Conservation (phyloP, 2,329 filamentous ascomycete genomes). For the Chaetomium strumarium region DNA sequence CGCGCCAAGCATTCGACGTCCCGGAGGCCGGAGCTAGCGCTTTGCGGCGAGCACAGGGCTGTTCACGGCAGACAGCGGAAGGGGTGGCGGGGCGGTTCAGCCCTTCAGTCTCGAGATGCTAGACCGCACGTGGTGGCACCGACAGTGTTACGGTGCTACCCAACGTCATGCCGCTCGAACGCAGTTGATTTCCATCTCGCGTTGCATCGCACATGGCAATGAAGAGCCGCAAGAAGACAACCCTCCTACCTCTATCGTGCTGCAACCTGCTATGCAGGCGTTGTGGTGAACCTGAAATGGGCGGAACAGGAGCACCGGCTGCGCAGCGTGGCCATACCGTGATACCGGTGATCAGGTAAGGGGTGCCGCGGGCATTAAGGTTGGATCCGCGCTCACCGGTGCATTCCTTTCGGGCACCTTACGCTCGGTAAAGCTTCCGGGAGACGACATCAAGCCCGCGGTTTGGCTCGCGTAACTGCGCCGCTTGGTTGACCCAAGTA, state of each 20-base stretch:
- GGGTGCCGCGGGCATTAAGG: constrained; percentile 5
- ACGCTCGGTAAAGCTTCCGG: constrained; percentile 5
- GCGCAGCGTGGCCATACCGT: background rate
- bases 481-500: constrained; percentile 6
- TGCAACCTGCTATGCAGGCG: too few relatives aligned
- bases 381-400: constrained; percentile 1
- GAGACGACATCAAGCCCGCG: background rate
- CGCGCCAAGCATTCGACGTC: background rate
- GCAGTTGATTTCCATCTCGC: background rate
- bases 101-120: constrained; percentile 8
- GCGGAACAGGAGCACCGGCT: constrained; percentile 2
- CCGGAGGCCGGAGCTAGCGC: background rate
- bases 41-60: background rate
- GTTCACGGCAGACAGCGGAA: background rate
- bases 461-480: background rate
- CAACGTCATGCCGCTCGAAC: background rate
- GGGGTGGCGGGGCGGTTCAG: background rate
- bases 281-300: constrained; percentile 3
- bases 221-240: constrained; percentile 2
- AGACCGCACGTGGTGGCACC: constrained; percentile 14
- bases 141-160: constrained; percentile 1
- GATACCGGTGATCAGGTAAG: background rate
- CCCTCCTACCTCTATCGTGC: background rate
- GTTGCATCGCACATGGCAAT: constrained; percentile 2
- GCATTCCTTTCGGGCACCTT: background rate